Percentiles rank a stretch among this genome's conserved stretches.
phyloP scores from a whole-genome alignment of 164 flowering plant genomes.

The Kingdonia uniflora region DNA sequence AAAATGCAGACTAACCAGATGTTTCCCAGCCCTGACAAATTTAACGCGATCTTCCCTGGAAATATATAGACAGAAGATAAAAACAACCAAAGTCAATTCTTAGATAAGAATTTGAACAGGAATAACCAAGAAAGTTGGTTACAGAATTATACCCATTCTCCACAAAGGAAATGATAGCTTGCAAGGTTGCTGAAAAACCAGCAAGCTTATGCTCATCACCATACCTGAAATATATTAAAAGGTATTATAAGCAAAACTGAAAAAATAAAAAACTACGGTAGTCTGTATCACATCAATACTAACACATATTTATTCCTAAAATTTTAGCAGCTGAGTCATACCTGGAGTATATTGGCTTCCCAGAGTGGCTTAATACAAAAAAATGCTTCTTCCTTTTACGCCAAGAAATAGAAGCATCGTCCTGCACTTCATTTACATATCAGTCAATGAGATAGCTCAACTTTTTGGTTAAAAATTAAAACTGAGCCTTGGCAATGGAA shows the following conservation, averaged over 20 bases:
- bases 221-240: slow-evolving; percentile 35
- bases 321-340: slow-evolving; percentile 13
- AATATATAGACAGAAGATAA: slow-evolving; percentile 11
- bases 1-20: slow-evolving; percentile 50
- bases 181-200: slow-evolving; percentile 96
- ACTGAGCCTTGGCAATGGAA: too few species aligned
- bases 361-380: slow-evolving; percentile 83
- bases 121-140: not conserved
- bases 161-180: slow-evolving; percentile 96
- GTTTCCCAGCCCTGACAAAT: slow-evolving; percentile 86
- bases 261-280: not conserved
- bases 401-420: slow-evolving; percentile 96
- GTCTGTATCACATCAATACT: not conserved
- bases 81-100: slow-evolving; percentile 6
- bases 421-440: slow-evolving; percentile 54
- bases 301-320: slow-evolving; percentile 1
- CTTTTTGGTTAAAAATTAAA: too few species aligned
- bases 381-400: slow-evolving; percentile 97
- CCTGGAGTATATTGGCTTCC: slow-evolving; percentile 98
- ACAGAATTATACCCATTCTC: slow-evolving; percentile 72
- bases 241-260: not conserved
- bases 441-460: not conserved
- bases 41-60: slow-evolving; percentile 86
- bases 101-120: not conserved
- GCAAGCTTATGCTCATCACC: slow-evolving; percentile 98